Base-by-base conservation (phyloP, 768 basidiomycete genomes). In the Russula earlei region DNA sequence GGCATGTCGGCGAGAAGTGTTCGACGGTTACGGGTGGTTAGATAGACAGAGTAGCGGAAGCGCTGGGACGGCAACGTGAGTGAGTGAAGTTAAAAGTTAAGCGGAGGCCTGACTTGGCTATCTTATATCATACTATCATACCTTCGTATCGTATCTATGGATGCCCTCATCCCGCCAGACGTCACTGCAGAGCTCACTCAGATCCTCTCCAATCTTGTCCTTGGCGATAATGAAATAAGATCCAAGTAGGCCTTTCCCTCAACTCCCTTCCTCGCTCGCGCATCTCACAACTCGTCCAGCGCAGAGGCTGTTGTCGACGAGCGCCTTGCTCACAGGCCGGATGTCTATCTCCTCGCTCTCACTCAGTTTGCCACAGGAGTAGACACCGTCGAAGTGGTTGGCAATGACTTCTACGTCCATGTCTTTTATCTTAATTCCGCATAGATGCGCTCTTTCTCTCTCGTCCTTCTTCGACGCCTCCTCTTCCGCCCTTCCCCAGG, bases 261-360 rank as follows among this genome's bases (percentile, higher is more conserved):
- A 22, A 48, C 40, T n/a, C 44, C 33, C 38, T 43, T 59, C 44
- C 38, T 11, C 31, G 34, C 48, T 59, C 45, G 34, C 11, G 31
- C n/a, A 22, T 25, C 36, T 37, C 36, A 50, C 53, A 20, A 37
- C 34, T 31, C 59, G 37, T 43, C 15, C 22, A 81, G 87, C 71
- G 88, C 89, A 49, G 88, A 91, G 65, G 82, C 82, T 55, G 84
- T 84, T 0, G 87, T 91, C 55, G 87, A 91, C 65, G 85, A 91
- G 60, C 77, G 88, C 14, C 73, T 91, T 22, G 80, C 81, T 17
- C 82, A 84, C 62, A 82, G 84, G 1, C 89, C 88, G 4, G 87
- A 90, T 72, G 74, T 85, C 7, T 90, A 90, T 64, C 69, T 91
- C 22, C 78, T 90, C 20, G 89, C 86, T 1, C 71, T 91, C 33